Evolutionary conservation across 2,329 filamentous ascomycete species (phyloP).

Genomic region (Cercospora nicotianae): DNA sequence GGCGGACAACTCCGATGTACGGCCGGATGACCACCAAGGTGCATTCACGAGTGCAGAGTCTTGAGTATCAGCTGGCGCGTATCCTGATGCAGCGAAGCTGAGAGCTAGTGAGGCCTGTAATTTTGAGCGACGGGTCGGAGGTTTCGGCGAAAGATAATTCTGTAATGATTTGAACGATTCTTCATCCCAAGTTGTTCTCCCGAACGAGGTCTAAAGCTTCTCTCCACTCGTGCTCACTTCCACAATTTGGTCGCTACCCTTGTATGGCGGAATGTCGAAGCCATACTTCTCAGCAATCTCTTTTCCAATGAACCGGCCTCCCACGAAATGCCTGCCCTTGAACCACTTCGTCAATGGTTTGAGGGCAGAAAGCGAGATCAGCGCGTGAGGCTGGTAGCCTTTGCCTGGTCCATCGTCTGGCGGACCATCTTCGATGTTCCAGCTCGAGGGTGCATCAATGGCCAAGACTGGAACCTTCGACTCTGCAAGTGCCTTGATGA

Average conservation of each 20-base stretch:
- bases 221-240: constrained; percentile 59
- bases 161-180: background rate
- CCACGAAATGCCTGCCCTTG: constrained; percentile 84
- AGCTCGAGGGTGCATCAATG: constrained; percentile 90
- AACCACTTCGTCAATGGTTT: constrained; percentile 88
- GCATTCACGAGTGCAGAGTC: background rate
- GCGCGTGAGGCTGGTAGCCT: constrained; percentile 73
- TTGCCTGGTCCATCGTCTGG: constrained; percentile 74
- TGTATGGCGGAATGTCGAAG: constrained; percentile 78
- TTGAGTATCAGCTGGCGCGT: background rate
- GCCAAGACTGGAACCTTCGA: constrained; percentile 76
- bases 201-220: constrained; percentile 39
- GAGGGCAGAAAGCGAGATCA: constrained; percentile 89
- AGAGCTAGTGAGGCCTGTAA: background rate
- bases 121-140: background rate
- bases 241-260: constrained; percentile 84
- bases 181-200: background rate
- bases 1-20: background rate
- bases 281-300: constrained; percentile 81
- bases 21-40: background rate
- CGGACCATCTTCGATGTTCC: constrained; percentile 87
- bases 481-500: constrained; percentile 74
- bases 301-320: constrained; percentile 81
- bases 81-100: background rate
- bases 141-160: background rate